Evolutionary conservation across 225 moss, liverwort and hornwort genomes (phyloP), one percentile per base, ranked within the genome.

Genomic region (Sphagnum contortum): DNA sequence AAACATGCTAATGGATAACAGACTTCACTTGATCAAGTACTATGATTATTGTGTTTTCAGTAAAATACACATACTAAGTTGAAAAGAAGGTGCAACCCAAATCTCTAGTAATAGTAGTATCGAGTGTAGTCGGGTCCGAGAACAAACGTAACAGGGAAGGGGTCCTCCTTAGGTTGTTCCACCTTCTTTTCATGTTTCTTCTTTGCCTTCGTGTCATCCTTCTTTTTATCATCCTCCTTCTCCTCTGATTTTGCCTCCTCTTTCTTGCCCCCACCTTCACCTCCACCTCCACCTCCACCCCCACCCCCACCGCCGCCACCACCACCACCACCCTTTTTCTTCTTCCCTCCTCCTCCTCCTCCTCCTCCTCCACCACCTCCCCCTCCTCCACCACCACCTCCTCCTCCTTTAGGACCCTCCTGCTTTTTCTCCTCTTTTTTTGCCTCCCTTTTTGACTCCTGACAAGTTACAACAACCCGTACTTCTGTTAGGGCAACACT

Each of bases 81-180:
- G n/a, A n/a, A n/a, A n/a, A n/a, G n/a, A n/a, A n/a, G 29, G 29
- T 29, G 29, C 29, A 29, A 29, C 29, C 29, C 29, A 29, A 29
- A 29, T 29, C 29, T 29, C 29, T 50, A 80, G 55, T 83, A 83
- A 65, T 83, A 83, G 71, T 80, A 80, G 80, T 83, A 83, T 57
- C 80, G 71, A 2, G 83, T 83, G 72, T 83, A 83, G 61, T 83
- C 83, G 62, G 76, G 83, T 6, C 83, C 83, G 4, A 83, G 83
- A 58, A 80, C 79, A 10, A 83, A 83, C 5, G 83, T 83, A 45
- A 83, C 83, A 1, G 83, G 83, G 65, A 72, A 83, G 11, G 70
- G 74, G 12, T 83, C 83, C 48, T 83, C 83, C 46, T 57, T 71
- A 7, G 70, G 51, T 29, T 57, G 29, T 47, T 73, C 68, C 61